Conservation (phyloP, 352 stramenopile species). For the Chrysophaeum taylorii region DNA sequence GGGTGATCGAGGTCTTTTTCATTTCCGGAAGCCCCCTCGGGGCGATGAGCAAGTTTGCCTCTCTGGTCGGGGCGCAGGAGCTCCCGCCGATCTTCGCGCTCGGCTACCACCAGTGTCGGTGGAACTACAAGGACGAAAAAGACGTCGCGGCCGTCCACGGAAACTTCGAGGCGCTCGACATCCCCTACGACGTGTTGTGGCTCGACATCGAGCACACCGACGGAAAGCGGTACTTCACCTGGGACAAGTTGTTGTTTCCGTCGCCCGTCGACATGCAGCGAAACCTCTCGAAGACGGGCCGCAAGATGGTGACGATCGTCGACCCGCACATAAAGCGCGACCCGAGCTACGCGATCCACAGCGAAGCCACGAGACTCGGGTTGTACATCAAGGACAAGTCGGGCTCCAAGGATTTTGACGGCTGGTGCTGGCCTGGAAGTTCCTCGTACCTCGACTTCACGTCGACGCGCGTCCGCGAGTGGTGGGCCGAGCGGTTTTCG, state of each 20-base stretch:
- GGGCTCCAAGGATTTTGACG: constrained; percentile 86
- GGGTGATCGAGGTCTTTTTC: constrained; percentile 92
- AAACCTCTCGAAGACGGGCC: constrained; percentile 67
- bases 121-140: constrained; percentile 98
- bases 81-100: constrained; percentile 91
- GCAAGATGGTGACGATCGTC: constrained; percentile 98
- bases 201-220: constrained; percentile 99
- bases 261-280: constrained; percentile 87
- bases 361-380: constrained; percentile 60
- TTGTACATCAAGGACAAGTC: constrained; percentile 89
- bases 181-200: constrained; percentile 99
- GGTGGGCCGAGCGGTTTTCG: constrained; percentile 89
- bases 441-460: constrained; percentile 98
- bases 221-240: constrained; percentile 93
- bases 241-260: constrained; percentile 89
- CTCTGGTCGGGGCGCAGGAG: constrained; percentile 74
- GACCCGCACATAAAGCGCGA: constrained; percentile 98
- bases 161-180: constrained; percentile 89
- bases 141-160: constrained; percentile 75
- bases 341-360: constrained; percentile 81
- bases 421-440: constrained; percentile 97
- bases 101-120: constrained; percentile 97
- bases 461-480: constrained; percentile 70
- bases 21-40: constrained; percentile 62
- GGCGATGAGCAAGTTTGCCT: constrained; percentile 79